These are phyloP conservation scores for Colletotrichum costaricense DNA, from an alignment of 2,329 filamentous ascomycete genomes.

Conservation along the genomic window DNA sequence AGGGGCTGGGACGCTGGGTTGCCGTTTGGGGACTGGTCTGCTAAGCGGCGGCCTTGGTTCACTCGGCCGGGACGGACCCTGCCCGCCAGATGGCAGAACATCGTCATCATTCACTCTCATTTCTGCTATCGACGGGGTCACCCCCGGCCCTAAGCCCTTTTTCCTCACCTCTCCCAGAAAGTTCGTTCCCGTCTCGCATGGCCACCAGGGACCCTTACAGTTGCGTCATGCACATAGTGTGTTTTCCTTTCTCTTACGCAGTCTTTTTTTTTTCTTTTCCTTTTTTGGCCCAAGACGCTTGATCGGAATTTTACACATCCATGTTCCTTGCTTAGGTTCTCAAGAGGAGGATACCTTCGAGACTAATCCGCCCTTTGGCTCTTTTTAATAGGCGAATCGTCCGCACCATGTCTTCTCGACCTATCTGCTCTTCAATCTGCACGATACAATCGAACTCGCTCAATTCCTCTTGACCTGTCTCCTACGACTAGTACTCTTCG, in stretches of 20 bases:
- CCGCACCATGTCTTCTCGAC: slow-evolving; percentile 16
- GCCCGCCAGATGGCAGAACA: neutral
- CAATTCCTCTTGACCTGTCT: slow-evolving; percentile 66
- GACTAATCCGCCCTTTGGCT: slow-evolving; percentile 26
- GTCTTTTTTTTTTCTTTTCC: slow-evolving; percentile 6
- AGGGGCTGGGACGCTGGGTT: neutral
- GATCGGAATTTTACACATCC: slow-evolving; percentile 26
- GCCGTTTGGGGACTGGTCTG: neutral
- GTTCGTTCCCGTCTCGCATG: slow-evolving; percentile 26
- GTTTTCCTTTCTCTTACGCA: slow-evolving; percentile 34
- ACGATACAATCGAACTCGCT: slow-evolving; percentile 49
- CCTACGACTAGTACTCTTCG: slow-evolving; percentile 41
- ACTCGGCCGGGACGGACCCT: slow-evolving; percentile 32
- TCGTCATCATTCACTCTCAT: slow-evolving; percentile 27
- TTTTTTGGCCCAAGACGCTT: slow-evolving; percentile 18
- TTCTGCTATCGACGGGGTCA: slow-evolving; percentile 6
- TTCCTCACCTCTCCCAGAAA: neutral
- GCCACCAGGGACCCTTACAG: slow-evolving; percentile 22
- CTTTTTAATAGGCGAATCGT: slow-evolving; percentile 33
- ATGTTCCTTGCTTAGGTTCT: slow-evolving; percentile 3
- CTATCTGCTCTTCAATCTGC: slow-evolving; percentile 22
- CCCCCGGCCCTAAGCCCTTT: slow-evolving; percentile 24
- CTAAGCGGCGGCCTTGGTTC: slow-evolving; percentile 1
- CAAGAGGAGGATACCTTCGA: slow-evolving; percentile 1
- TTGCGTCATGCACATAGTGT: slow-evolving; percentile 25